These are phyloP conservation scores for Orbilia blumenaviensis DNA, from an alignment of 2,329 filamentous ascomycete species.

Conservation along the genomic window DNA sequence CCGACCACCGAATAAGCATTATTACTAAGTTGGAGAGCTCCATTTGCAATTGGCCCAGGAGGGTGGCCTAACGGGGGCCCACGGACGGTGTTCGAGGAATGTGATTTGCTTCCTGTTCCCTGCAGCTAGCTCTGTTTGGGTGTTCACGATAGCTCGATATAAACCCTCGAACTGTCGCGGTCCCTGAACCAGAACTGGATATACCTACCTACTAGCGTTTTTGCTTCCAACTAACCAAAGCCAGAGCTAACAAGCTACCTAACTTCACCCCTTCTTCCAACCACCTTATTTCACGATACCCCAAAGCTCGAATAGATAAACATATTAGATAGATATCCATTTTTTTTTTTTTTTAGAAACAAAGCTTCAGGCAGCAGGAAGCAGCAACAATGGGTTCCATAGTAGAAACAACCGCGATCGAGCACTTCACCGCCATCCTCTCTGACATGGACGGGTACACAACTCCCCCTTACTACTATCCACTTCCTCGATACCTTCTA, in stretches of 20 bases:
- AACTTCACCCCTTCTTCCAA: background rate
- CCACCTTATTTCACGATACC: background rate
- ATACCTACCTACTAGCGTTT: no score
- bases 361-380: background rate
- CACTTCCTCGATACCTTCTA: no score
- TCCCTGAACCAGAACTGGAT: no score
- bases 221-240: no score
- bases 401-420: slow-evolving; percentile 14
- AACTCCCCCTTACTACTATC: background rate
- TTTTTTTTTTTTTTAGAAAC: background rate
- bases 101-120: background rate
- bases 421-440: slow-evolving; percentile 50
- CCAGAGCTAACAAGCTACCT: no score
- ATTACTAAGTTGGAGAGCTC: background rate
- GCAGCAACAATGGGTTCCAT: slow-evolving; percentile 18
- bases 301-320: background rate
- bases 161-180: background rate
- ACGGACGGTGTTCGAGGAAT: background rate
- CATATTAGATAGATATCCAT: background rate
- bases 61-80: background rate
- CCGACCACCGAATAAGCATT: background rate
- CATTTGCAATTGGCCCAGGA: background rate
- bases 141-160: background rate
- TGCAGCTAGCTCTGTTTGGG: background rate
- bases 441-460: slow-evolving; percentile 51